phyloP scores from a whole-genome alignment of 2,329 filamentous ascomycete genomes.

The Fusarium sarcochroum region DNA sequence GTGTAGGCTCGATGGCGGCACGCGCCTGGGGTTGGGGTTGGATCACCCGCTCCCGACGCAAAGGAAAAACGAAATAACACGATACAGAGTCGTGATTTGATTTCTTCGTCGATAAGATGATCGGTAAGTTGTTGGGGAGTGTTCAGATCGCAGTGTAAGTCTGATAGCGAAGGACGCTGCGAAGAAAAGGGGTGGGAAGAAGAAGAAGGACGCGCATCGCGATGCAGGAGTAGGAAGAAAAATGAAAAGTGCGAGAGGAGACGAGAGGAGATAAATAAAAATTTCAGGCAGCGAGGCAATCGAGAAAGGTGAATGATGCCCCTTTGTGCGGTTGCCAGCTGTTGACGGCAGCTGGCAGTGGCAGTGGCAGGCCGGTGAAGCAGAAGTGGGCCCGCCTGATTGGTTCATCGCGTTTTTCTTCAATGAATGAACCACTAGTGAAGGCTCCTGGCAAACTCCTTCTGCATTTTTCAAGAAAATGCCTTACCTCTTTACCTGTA shows the following conservation, averaged over 20 bases:
- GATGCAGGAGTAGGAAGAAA: not conserved
- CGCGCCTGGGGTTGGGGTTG: not conserved
- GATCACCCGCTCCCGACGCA: not conserved
- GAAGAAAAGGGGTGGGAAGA: not conserved
- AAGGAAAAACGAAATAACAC: not conserved
- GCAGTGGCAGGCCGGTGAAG: conserved; percentile 10
- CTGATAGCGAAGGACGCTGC: not conserved
- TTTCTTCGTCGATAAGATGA: not conserved
- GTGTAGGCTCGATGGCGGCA: not conserved
- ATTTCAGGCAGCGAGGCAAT: not conserved
- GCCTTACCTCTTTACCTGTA: not conserved
- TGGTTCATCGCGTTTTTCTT: not conserved
- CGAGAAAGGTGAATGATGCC: not conserved
- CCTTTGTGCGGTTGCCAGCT: conserved; percentile 13
- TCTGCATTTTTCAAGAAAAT: not conserved
- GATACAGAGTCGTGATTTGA: not conserved
- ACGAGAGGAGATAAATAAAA: not conserved
- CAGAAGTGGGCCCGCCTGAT: not conserved
- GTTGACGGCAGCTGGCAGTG: conserved; percentile 14
- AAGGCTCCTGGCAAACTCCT: not conserved
- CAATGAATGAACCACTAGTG: not conserved
- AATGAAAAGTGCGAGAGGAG: not conserved
- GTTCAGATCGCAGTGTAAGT: not conserved
- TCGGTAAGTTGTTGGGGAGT: not conserved
- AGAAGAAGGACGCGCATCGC: not conserved